A percentile compares a stretch with the other conserved stretches of the same genome.
These are phyloP conservation scores for Gossypium trilobum DNA, from an alignment of 441 rosid genomes.

Conservation along the genomic window DNA sequence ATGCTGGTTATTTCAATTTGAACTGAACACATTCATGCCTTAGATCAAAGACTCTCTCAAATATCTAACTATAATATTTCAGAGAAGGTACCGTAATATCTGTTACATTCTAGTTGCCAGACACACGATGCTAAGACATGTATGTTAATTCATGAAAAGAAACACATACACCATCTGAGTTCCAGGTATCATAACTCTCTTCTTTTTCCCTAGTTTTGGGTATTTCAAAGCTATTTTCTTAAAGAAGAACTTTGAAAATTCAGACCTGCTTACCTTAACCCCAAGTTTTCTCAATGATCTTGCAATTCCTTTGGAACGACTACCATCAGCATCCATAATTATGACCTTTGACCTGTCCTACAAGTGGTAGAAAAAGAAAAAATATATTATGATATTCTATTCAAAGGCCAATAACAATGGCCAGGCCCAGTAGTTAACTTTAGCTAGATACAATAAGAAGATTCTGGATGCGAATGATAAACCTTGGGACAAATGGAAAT, in stretches of 20 bases:
- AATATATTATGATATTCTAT: neutral
- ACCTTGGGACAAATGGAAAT: neutral
- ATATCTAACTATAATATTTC: neutral
- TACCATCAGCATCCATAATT: slow-evolving; percentile 88
- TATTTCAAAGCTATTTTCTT: neutral
- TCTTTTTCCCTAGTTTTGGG: neutral
- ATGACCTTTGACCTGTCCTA: slow-evolving; percentile 96
- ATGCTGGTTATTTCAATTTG: neutral
- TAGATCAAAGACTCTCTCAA: neutral
- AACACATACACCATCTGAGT: neutral
- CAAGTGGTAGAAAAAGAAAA: slow-evolving; percentile 35
- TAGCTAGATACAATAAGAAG: neutral
- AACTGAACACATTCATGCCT: neutral
- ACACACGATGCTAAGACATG: neutral
- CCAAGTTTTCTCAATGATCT: slow-evolving; percentile 88
- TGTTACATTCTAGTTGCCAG: neutral
- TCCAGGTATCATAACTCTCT: neutral
- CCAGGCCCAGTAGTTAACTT: neutral
- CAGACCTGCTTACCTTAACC: slow-evolving; percentile 44
- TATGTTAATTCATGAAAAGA: neutral
- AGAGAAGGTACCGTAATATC: neutral
- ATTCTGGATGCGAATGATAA: neutral
- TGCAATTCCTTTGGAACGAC: slow-evolving; percentile 74
- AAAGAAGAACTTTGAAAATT: neutral
- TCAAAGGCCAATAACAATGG: neutral